Base-by-base conservation (phyloP, 441 rosid species). In the Monsonia emarginata region DNA sequence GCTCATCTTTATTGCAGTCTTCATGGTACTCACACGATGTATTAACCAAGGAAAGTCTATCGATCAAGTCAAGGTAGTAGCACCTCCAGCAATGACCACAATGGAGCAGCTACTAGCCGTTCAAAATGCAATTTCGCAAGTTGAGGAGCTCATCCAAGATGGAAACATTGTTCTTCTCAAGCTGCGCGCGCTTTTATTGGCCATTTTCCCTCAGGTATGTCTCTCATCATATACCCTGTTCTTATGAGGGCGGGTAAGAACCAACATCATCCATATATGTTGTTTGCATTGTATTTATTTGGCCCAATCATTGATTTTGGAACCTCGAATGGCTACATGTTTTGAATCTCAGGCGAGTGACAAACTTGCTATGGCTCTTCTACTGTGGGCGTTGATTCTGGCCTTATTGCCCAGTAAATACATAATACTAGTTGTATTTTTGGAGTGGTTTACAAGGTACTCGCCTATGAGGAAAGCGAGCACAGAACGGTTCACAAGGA, bases 51-150 rank as follows among this genome's bases (percentile, higher is more conserved):
- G 85, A 65, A 73, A 22, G 70, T 71, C 85, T 25, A 67, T 73
- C 21, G 77, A 80, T 26, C 86, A 80, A 74, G 81, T 93, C 28
- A 90, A 79, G 74, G 88, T 93, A 36, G 21, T 65, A 44, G 88
- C 91, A 8, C 98, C 97, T 54, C 91, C 91, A 18, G 86, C 79
- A 2, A 88, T 81, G 90, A 93, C 76, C 83, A 83, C 92, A 56
- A 78, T 93, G 95, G 98, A 88, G 68, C 98, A 90, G 85, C 95
- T 93, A 75, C 79, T 90, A 80, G 95, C 95, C 10, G 95, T 90
- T 69, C 98, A 93, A 76, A 86, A 85, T 71, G 88, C 96, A 36
- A 73, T 90, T 68, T 86, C 97, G 0, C 95, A 88, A 69, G 84
- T 72, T 4, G 97, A 93, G 74, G 84, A 81, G 67, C 69, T 80